These are phyloP conservation scores for Xerocomus potaroensis DNA, from an alignment of 768 basidiomycete species.

Conservation along the genomic window DNA sequence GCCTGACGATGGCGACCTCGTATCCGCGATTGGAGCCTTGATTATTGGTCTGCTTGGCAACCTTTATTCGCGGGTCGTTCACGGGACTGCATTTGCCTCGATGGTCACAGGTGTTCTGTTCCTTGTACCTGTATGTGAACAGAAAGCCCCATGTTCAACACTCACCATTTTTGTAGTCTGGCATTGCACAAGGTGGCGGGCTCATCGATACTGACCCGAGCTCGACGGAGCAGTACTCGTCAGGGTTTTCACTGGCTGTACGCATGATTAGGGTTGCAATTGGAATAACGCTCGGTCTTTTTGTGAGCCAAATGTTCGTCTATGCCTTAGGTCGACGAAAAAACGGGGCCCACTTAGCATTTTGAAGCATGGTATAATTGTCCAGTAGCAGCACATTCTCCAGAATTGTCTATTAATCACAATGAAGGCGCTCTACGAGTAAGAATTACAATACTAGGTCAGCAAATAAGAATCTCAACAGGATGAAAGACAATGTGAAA, in stretches of 20 bases:
- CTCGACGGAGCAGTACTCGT: conserved; percentile 60
- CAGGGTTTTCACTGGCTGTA: conserved; percentile 73
- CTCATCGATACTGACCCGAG: conserved; percentile 48
- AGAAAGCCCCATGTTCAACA: neutral
- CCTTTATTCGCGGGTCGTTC: conserved; percentile 67
- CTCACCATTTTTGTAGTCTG: conserved; percentile 46
- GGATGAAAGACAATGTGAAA: conserved; percentile 12
- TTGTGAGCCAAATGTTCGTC: conserved; percentile 71
- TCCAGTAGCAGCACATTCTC: conserved; percentile 1
- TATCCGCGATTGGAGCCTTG: conserved; percentile 75
- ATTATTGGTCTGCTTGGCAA: conserved; percentile 78
- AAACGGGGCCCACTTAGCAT: conserved; percentile 70
- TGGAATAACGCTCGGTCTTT: conserved; percentile 81
- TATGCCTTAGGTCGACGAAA: conserved; percentile 74
- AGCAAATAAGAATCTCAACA: conserved; percentile 18
- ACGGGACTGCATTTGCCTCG: conserved; percentile 82
- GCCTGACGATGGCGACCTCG: conserved; percentile 65
- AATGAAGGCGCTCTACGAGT: conserved; percentile 26
- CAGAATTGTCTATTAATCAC: conserved; percentile 30
- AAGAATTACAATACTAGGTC: conserved; percentile 26
- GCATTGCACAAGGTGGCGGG: conserved; percentile 71
- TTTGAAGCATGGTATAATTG: conserved; percentile 35
- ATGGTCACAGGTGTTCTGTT: conserved; percentile 96
- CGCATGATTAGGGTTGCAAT: conserved; percentile 83
- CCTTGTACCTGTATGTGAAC: conserved; percentile 69